phyloP scores from a whole-genome alignment of 2,329 filamentous ascomycete genomes.

The Ceratocystis variospora region DNA sequence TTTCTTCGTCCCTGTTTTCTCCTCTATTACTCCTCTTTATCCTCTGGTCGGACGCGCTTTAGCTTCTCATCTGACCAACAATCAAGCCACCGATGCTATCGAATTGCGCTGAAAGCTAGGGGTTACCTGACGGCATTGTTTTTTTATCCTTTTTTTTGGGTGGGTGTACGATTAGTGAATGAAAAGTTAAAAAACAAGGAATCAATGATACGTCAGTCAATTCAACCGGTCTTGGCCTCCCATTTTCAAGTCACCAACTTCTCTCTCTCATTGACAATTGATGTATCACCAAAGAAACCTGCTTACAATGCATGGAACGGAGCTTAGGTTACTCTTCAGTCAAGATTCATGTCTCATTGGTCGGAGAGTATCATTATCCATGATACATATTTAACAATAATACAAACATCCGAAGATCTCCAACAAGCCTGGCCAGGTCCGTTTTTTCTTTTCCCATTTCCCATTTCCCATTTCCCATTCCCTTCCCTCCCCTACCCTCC shows the following conservation, averaged over 20 bases:
- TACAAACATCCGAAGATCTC: no score
- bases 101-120: neutral
- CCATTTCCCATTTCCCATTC: neutral
- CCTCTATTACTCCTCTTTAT: neutral
- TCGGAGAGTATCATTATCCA: no score
- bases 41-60: neutral
- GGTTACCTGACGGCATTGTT: neutral
- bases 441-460: neutral
- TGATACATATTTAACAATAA: no score
- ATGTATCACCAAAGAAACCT: no score
- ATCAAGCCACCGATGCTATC: neutral
- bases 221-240: neutral
- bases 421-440: no score
- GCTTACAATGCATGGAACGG: no score
- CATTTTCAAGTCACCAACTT: neutral
- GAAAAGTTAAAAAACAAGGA: conserved; percentile 1
- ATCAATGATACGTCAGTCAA: neutral
- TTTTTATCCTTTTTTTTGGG: conserved; percentile 2
- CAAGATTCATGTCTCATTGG: no score
- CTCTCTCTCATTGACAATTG: neutral
- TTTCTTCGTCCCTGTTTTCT: neutral
- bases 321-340: no score
- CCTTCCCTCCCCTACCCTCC: neutral
- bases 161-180: conserved; percentile 7
- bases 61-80: neutral